These are phyloP conservation scores for Angomonas ambiguus DNA, from an alignment of 208 protist species.

Conservation along the genomic window DNA sequence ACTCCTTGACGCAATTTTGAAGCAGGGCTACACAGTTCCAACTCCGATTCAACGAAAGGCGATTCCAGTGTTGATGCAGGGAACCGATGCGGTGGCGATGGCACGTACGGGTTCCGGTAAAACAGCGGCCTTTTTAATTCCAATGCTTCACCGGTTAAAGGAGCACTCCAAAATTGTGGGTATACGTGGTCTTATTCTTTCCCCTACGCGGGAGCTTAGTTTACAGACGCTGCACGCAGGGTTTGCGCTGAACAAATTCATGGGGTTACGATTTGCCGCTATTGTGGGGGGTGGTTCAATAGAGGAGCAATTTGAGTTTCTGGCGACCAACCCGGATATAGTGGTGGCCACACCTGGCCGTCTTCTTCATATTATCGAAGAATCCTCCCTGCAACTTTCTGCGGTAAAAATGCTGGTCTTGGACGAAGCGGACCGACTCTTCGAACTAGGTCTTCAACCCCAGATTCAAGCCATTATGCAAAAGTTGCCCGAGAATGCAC, in stretches of 20 bases:
- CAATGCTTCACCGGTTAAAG: slow-evolving; percentile 94
- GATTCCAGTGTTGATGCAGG: slow-evolving; percentile 92
- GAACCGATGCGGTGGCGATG: slow-evolving; percentile 99
- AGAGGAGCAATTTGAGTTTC: slow-evolving; percentile 95
- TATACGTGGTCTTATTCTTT: slow-evolving; percentile 95
- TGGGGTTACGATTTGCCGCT: slow-evolving; percentile 90
- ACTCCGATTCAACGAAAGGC: slow-evolving; percentile 99
- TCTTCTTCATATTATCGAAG: slow-evolving; percentile 96
- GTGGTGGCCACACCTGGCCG: slow-evolving; percentile 99
- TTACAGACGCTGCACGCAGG: slow-evolving; percentile 96
- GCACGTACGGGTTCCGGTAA: slow-evolving; percentile 99
- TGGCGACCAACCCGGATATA: slow-evolving; percentile 97
- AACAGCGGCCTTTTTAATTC: slow-evolving; percentile 98
- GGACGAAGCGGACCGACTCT: slow-evolving; percentile 99
- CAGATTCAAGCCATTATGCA: slow-evolving; percentile 96
- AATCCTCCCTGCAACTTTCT: slow-evolving; percentile 91
- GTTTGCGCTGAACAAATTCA: slow-evolving; percentile 92
- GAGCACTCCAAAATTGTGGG: slow-evolving; percentile 92
- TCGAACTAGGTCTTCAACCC: slow-evolving; percentile 96
- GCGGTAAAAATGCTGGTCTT: slow-evolving; percentile 96
- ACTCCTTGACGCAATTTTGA: slow-evolving; percentile 90
- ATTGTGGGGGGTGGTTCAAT: slow-evolving; percentile 97
- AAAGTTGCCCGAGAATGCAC: slow-evolving; percentile 90
- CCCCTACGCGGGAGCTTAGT: slow-evolving; percentile 98
- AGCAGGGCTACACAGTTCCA: slow-evolving; percentile 96